These are phyloP conservation scores for Stevia rebaudiana DNA, from an alignment of 140 eudicot genomes.

Conservation along the genomic window DNA sequence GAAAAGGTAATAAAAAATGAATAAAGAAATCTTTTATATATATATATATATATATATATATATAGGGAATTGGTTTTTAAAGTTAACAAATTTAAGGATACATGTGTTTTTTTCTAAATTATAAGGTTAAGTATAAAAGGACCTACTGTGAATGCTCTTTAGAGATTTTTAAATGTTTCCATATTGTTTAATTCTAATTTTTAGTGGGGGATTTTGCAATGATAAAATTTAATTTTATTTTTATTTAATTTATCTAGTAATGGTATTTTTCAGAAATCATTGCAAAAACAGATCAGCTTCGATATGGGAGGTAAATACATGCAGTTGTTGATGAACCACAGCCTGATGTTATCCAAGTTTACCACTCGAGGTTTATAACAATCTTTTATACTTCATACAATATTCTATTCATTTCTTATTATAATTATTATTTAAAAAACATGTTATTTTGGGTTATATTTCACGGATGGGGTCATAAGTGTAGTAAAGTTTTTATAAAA, in stretches of 20 bases:
- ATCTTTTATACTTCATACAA: not conserved
- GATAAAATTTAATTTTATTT: not conserved
- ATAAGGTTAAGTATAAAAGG: no score
- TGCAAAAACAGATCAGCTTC: slow-evolving; percentile 65
- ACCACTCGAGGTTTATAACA: slow-evolving; percentile 50
- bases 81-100: no score
- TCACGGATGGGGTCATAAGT: not conserved
- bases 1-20: no score
- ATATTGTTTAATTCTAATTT: no score
- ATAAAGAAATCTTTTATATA: no score
- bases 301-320: slow-evolving; percentile 66
- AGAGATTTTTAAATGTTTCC: no score
- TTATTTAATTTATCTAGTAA: not conserved
- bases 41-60: no score
- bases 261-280: slow-evolving; percentile 40
- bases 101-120: no score
- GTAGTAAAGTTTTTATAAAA: not conserved
- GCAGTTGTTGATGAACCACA: slow-evolving; percentile 63
- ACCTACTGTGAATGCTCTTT: no score
- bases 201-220: not conserved
- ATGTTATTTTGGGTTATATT: not conserved
- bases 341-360: slow-evolving; percentile 54
- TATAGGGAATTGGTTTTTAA: no score
- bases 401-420: not conserved
- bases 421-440: not conserved